These are phyloP conservation scores for Hypholoma fasciculare DNA, from an alignment of 768 basidiomycete genomes.

Conservation along the genomic window DNA sequence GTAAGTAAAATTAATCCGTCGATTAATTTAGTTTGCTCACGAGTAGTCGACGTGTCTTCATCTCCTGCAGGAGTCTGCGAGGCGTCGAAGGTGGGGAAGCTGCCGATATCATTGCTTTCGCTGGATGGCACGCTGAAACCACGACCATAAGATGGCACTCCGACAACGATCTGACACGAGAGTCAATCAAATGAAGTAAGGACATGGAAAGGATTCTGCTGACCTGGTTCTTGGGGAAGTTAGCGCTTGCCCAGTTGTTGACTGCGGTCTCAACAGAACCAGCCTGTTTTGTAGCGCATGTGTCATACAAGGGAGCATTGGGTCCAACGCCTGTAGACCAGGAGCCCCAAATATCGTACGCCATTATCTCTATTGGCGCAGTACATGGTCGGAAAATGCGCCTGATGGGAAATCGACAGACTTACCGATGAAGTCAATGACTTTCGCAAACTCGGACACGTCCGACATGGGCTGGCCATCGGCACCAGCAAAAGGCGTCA, in stretches of 20 bases:
- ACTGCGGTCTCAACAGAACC: slow-evolving; percentile 79
- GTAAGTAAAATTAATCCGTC: slow-evolving; percentile 5
- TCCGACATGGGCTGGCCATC: slow-evolving; percentile 61
- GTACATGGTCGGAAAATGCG: not conserved
- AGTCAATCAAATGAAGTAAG: not conserved
- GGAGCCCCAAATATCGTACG: slow-evolving; percentile 53
- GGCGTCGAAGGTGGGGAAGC: slow-evolving; percentile 41
- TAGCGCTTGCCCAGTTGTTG: slow-evolving; percentile 70
- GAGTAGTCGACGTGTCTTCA: slow-evolving; percentile 29
- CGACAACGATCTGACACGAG: slow-evolving; percentile 60
- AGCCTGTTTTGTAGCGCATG: slow-evolving; percentile 53
- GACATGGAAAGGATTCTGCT: not conserved
- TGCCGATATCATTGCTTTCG: slow-evolving; percentile 34
- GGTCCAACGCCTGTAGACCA: slow-evolving; percentile 67
- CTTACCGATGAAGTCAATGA: slow-evolving; percentile 47
- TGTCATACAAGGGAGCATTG: slow-evolving; percentile 80
- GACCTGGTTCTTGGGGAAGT: slow-evolving; percentile 58
- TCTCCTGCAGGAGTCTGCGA: slow-evolving; percentile 47
- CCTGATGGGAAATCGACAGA: not conserved
- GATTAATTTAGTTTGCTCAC: slow-evolving; percentile 29
- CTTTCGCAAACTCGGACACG: slow-evolving; percentile 66
- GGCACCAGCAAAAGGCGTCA: slow-evolving; percentile 38
- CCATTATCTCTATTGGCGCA: slow-evolving; percentile 51
- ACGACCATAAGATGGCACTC: slow-evolving; percentile 81
- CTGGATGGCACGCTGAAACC: slow-evolving; percentile 50